Evolutionary conservation across 768 basidiomycete species (phyloP).

Genomic region (Lactifluus piperatus): DNA sequence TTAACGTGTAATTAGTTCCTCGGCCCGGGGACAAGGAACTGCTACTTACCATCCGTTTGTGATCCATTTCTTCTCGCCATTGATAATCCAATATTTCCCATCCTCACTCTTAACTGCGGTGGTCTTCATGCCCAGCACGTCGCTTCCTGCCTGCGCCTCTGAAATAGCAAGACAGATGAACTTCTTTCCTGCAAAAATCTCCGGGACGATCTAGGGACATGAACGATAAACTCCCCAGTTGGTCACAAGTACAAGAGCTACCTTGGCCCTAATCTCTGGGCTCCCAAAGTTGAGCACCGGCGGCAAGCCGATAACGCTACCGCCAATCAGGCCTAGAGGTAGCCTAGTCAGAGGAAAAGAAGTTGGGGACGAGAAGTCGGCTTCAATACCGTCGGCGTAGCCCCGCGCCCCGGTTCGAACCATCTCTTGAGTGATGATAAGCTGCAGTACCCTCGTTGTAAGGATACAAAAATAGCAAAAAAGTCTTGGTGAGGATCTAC

Average conservation of each 20-base stretch:
- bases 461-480: background rate
- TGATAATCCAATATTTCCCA: constrained; percentile 78
- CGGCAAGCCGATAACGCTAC: constrained; percentile 76
- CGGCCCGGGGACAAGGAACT: background rate
- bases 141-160: constrained; percentile 82
- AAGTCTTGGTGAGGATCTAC: background rate
- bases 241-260: background rate
- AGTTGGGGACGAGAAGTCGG: constrained; percentile 30
- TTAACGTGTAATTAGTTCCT: constrained; percentile 6
- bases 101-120: constrained; percentile 74
- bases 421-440: constrained; percentile 28
- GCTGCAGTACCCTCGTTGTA: constrained; percentile 13
- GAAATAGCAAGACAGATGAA: constrained; percentile 83
- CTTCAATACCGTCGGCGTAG: constrained; percentile 53
- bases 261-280: constrained; percentile 46
- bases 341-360: background rate
- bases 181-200: constrained; percentile 68
- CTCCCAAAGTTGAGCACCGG: constrained; percentile 80
- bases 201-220: constrained; percentile 37
- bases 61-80: constrained; percentile 84
- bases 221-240: background rate
- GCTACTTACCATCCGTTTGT: constrained; percentile 55
- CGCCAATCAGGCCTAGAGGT: constrained; percentile 44
- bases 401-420: constrained; percentile 59
- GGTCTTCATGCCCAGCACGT: constrained; percentile 76